These are phyloP conservation scores for Backusella macrospora DNA, from an alignment of 192 early-diverging fungal species.

Conservation along the genomic window DNA sequence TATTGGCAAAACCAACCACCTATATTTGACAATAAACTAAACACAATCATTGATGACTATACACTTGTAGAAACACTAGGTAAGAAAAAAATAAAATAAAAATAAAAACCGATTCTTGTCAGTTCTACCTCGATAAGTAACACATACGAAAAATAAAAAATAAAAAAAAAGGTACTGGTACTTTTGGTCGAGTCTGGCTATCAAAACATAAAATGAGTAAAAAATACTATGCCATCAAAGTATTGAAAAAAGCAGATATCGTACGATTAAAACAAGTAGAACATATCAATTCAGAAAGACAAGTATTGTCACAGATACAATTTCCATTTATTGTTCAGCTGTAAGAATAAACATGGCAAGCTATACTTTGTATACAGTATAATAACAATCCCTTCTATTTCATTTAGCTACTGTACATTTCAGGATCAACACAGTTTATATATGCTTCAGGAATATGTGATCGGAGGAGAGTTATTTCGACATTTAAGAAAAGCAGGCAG, in stretches of 20 bases:
- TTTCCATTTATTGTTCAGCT: slow-evolving; percentile 90
- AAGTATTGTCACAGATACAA: slow-evolving; percentile 80
- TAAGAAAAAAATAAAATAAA: slow-evolving; percentile 27
- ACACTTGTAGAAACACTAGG: slow-evolving; percentile 53
- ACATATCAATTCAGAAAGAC: slow-evolving; percentile 93
- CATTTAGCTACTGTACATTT: slow-evolving; percentile 78
- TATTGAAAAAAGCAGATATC: slow-evolving; percentile 88
- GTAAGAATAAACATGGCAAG: slow-evolving; percentile 51
- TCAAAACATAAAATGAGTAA: slow-evolving; percentile 73
- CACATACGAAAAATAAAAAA: too few relatives aligned
- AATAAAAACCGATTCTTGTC: background rate
- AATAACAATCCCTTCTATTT: slow-evolving; percentile 46
- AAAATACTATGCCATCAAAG: slow-evolving; percentile 93
- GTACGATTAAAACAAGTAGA: slow-evolving; percentile 94
- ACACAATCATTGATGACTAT: slow-evolving; percentile 43
- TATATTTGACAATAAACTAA: slow-evolving; percentile 26
- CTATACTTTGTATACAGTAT: background rate
- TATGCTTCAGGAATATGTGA: slow-evolving; percentile 89
- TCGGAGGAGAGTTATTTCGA: slow-evolving; percentile 86
- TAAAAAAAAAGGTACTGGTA: slow-evolving; percentile 84
- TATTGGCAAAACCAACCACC: slow-evolving; percentile 30
- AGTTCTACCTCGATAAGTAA: background rate
- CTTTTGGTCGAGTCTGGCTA: slow-evolving; percentile 94
- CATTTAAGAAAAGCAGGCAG: slow-evolving; percentile 81
- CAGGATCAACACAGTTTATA: slow-evolving; percentile 82